Base-by-base conservation (phyloP, 1,284 basidiomycete genomes). In the Thecaphora frezii region DNA sequence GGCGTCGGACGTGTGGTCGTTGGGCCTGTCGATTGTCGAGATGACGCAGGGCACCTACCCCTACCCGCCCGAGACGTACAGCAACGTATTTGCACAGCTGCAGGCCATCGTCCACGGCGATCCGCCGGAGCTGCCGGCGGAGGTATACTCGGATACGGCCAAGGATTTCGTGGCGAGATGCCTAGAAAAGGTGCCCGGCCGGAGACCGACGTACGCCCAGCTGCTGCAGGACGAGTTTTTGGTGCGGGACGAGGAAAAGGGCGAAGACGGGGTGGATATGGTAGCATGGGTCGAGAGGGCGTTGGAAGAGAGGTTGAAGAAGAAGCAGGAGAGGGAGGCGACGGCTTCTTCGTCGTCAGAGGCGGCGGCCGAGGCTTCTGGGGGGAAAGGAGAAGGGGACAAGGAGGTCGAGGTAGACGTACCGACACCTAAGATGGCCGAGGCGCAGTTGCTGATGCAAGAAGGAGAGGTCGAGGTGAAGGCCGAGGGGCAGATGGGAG, bases 1-100 rank as follows among this genome's bases (percentile, higher is more conserved):
- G 43, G 90, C 93, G 2, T 96, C 93, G 3, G 94, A 98, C 76
- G 90, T 98, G 5, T 98, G 94, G 94, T 96, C 93, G 12, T 86
- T 98, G n/a, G 94, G 94, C 3, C 83, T 98, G 33, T 89, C 90
- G 3, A 89, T 97, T 79, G 91, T 97, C 72, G 94, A 98, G 80
- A 88, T 96, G 59, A 89, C 90, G 43, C 81, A 91, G 69, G 93
- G 96, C 21, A 85, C 86, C 66, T 98, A 98, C 80, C 96, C 94
- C 1, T 98, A 97, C 78, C 94, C 94, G 25, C 93, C 93, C n/a
- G 93, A 97, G 81, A 94, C 93, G 3, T 98, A 96, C 79, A 86
- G 88, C 51, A 97, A 97, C 78, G 93, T 97, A 2, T 96, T 98
- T 79, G 90, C 93, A 2, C 93, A 98, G 81, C 83, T 98, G 39